Conservation (phyloP, 1,139 yeast genomes). For the Kodamaea fungicola region DNA sequence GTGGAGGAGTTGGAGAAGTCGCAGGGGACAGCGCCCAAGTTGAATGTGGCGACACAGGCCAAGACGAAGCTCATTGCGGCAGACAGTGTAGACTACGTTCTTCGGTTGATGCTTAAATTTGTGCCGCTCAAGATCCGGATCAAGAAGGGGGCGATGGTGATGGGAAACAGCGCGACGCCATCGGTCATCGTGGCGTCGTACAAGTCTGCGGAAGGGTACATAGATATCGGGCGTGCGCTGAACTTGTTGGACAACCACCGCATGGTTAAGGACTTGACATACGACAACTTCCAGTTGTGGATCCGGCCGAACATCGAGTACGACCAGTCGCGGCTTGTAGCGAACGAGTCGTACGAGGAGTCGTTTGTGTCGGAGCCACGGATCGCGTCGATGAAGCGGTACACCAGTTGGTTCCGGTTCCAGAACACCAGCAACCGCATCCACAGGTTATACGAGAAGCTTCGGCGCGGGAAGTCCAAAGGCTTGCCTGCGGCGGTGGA, state of each 20-base stretch:
- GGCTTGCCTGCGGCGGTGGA: conserved; percentile 3
- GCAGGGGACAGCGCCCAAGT: not conserved
- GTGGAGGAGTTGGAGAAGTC: conserved; percentile 37
- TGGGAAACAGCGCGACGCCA: conserved; percentile 80
- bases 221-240: conserved; percentile 56
- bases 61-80: not conserved
- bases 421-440: conserved; percentile 15
- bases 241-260: conserved; percentile 55
- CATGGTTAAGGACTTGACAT: conserved; percentile 36
- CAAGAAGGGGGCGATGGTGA: conserved; percentile 67
- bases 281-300: conserved; percentile 53
- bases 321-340: conserved; percentile 17
- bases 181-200: conserved; percentile 65
- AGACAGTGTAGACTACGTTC: conserved; percentile 3
- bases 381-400: conserved; percentile 16
- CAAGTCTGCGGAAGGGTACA: conserved; percentile 50
- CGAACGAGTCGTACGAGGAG: conserved; percentile 4
- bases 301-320: conserved; percentile 69
- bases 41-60: not conserved
- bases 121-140: conserved; percentile 59
- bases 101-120: conserved; percentile 26
- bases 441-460: conserved; percentile 2
- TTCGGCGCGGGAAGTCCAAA: conserved; percentile 2
- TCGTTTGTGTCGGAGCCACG: conserved; percentile 3
- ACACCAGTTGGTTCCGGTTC: conserved; percentile 23